phyloP scores from a whole-genome alignment of 352 stramenopile species.

The Phytophthora parvispora region DNA sequence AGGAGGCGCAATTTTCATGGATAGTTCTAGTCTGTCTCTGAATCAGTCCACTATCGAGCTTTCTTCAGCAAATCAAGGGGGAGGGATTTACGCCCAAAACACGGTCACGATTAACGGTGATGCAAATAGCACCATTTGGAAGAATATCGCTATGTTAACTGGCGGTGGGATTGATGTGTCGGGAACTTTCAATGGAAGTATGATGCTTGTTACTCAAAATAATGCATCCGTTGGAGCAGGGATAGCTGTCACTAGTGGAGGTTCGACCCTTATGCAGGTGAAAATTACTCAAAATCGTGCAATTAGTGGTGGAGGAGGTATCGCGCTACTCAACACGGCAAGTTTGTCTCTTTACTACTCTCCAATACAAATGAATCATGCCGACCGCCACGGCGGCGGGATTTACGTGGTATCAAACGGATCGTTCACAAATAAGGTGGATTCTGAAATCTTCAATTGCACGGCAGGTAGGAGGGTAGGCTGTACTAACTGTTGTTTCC shows the following conservation, averaged over 20 bases:
- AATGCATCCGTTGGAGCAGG: slow-evolving; percentile 41
- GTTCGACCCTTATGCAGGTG: slow-evolving; percentile 12
- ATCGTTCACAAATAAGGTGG: slow-evolving; percentile 31
- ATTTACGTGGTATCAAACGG: slow-evolving; percentile 53
- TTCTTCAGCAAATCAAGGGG: slow-evolving; percentile 35
- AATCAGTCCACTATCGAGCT: slow-evolving; percentile 12
- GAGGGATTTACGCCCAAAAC: slow-evolving; percentile 40
- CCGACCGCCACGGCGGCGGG: slow-evolving; percentile 48
- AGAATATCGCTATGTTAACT: slow-evolving; percentile 30
- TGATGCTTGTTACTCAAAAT: slow-evolving; percentile 37
- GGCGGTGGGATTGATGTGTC: slow-evolving; percentile 36
- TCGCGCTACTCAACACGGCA: slow-evolving; percentile 45
- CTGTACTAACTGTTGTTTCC: neutral
- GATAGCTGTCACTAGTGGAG: slow-evolving; percentile 31
- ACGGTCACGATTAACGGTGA: slow-evolving; percentile 22
- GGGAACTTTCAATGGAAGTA: slow-evolving; percentile 8
- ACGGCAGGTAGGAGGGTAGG: slow-evolving; percentile 40
- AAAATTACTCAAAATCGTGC: slow-evolving; percentile 45
- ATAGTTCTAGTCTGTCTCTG: slow-evolving; percentile 27
- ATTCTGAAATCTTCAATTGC: slow-evolving; percentile 39
- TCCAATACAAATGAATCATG: slow-evolving; percentile 35
- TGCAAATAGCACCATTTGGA: slow-evolving; percentile 15
- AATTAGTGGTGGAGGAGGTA: slow-evolving; percentile 47
- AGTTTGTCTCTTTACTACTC: slow-evolving; percentile 24
- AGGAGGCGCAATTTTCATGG: slow-evolving; percentile 45